These are phyloP conservation scores for Trichoderma sp. DNA, from an alignment of 2,329 filamentous ascomycete genomes.

Conservation along the genomic window DNA sequence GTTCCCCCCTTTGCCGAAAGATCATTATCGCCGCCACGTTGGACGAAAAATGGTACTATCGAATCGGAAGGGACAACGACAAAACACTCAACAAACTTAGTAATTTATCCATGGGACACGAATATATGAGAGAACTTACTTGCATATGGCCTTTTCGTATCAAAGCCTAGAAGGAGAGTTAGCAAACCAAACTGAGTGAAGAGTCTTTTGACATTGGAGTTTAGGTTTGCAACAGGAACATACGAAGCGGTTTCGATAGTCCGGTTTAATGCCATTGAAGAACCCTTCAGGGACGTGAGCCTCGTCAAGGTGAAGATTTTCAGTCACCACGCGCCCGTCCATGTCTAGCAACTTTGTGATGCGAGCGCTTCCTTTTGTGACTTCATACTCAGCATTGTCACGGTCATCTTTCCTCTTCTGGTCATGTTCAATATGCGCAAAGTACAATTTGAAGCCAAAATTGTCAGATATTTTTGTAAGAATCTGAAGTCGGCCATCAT, in stretches of 20 bases:
- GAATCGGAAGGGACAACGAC: background rate
- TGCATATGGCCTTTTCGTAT: background rate
- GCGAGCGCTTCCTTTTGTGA: background rate
- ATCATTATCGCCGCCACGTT: background rate
- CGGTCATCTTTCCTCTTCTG: background rate
- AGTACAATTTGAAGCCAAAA: background rate
- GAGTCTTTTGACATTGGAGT: background rate
- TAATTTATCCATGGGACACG: background rate
- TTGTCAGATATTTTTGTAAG: background rate
- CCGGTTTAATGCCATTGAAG: background rate
- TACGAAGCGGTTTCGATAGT: background rate
- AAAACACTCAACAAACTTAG: background rate
- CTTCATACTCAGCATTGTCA: background rate
- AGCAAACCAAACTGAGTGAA: background rate
- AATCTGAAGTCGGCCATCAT: background rate
- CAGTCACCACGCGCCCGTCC: background rate
- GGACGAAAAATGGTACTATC: background rate
- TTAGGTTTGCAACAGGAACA: background rate
- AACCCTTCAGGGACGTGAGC: background rate
- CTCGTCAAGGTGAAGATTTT: background rate
- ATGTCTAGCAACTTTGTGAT: background rate
- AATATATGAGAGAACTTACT: background rate
- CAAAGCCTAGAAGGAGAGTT: background rate
- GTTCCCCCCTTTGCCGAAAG: no score
- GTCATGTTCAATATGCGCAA: background rate